Base-by-base conservation (phyloP, 1,284 basidiomycete genomes). In the Agaricales sp. region DNA sequence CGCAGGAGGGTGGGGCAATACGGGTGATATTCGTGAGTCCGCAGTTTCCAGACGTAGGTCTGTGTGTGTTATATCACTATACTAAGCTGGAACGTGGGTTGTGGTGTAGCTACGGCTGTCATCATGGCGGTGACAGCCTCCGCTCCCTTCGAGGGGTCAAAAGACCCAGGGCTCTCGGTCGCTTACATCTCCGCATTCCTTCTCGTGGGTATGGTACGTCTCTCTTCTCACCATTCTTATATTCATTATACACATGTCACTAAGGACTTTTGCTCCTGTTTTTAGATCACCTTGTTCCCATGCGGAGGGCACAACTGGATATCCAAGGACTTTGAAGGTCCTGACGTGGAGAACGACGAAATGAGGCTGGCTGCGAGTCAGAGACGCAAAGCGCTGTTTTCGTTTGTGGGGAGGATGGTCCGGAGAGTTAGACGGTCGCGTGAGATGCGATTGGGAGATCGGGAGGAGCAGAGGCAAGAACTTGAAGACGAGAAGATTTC, bases 11-110 rank as follows among this genome's bases (percentile, higher is more conserved):
- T 86, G 75, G 74, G 71, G 67, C 2, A 87, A 87, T 55, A 71
- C 73, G 45, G 82, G 77, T 4, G 83, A 80, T 66, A 68, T 87
- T 57, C 71, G 84, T 87, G 57, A 62, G 83, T 74, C n/a, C 13
- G 6, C n/a, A 50, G 44, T 16, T n/a, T n/a, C n/a, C n/a, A n/a
- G n/a, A n/a, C n/a, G n/a, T n/a, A n/a, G n/a, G n/a, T n/a, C n/a
- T n/a, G n/a, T n/a, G n/a, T n/a, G n/a, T n/a, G n/a, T n/a, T n/a
- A n/a, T n/a, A 37, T 35, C 45, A 44, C 37, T 16, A 21, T 13
- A 19, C 24, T 2, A 19, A 30, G 26, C 21, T 18, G 2, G n/a
- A n/a, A n/a, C n/a, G n/a, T n/a, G n/a, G n/a, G n/a, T 22, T 20
- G 8, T 14, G n/a, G 12, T 39, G 19, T 56, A 80, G 82, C 87